These are phyloP conservation scores for Penicillium silybi DNA, from an alignment of 495 filamentous ascomycete genomes.

Conservation along the genomic window DNA sequence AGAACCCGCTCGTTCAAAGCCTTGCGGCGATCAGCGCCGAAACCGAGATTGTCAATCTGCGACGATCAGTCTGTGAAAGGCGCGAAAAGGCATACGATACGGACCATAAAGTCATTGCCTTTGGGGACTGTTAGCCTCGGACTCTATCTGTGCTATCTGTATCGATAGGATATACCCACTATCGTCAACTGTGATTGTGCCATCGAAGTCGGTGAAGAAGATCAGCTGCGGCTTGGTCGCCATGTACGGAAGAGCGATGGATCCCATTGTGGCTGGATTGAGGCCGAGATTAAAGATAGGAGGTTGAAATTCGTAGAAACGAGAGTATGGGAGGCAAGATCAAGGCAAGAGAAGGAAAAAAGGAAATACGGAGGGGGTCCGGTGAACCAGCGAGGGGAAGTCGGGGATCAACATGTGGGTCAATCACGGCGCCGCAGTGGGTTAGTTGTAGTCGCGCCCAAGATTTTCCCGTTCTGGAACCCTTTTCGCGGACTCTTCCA, in stretches of 20 bases:
- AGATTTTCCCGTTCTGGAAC: constrained; percentile 14
- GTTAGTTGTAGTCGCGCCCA: constrained; percentile 4
- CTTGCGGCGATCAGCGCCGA: constrained; percentile 60
- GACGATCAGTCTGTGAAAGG: constrained; percentile 10
- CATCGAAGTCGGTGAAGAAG: constrained; percentile 98
- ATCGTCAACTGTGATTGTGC: constrained; percentile 86
- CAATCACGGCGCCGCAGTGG: constrained; percentile 10
- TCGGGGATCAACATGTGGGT: constrained; percentile 17
- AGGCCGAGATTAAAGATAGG: not conserved
- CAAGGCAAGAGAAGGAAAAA: not conserved
- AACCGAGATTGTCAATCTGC: constrained; percentile 87
- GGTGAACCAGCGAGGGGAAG: constrained; percentile 15
- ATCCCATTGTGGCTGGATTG: constrained; percentile 27
- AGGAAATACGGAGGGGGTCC: constrained; percentile 8
- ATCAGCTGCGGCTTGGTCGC: constrained; percentile 74
- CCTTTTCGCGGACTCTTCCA: constrained; percentile 12
- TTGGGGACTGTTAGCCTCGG: constrained; percentile 16
- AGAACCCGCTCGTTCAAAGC: constrained; percentile 70
- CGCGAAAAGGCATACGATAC: not conserved
- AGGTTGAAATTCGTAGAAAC: not conserved
- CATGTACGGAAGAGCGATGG: constrained; percentile 46
- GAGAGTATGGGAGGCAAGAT: constrained; percentile 2
- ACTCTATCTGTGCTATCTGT: not conserved
- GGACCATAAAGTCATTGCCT: constrained; percentile 86
- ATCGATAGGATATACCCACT: constrained; percentile 51